Evolutionary conservation across 164 flowering plant species (phyloP), one percentile per base, ranked within the genome.

Genomic region (Amborella trichopoda): DNA sequence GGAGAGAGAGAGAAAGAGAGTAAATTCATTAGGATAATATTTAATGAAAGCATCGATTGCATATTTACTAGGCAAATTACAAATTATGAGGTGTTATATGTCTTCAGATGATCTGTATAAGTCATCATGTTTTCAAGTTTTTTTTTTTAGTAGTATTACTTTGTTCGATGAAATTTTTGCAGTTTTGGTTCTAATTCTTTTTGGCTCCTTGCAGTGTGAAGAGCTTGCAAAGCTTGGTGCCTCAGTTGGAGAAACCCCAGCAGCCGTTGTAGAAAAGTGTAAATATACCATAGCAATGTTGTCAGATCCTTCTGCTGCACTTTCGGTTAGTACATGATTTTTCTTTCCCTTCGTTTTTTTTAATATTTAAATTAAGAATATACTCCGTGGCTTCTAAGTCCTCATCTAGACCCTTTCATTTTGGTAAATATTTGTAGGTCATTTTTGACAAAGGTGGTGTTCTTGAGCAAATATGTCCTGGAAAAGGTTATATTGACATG

Each of bases 401-500:
- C n/a, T n/a, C n/a, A n/a, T n/a, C n/a, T n/a, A n/a, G n/a, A n/a
- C n/a, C n/a, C n/a, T n/a, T n/a, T n/a, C n/a, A n/a, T n/a, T n/a
- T n/a, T n/a, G n/a, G n/a, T n/a, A n/a, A n/a, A n/a, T n/a, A 40
- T 61, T 19, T 25, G 49, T 63, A 91, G 98, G 98, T 91, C 23
- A 94, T 80, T 45, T 91, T 91, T 57, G 89, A 72, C 28, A 73
- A 87, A 65, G 79, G 70, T 63, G 96, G 98, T 28, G 88, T 78
- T 50, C 81, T 91, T 25, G 98, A 81, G 75, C 60, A 78, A 74
- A 78, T 80, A 30, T 65, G 74, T 54, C 47, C 37, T 39, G 94
- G 96, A 55, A 91, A 87, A 72, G 79, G 83, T 17, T 91, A 91
- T 48, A 75, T 91, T 56, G 98, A 91, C 68, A 87, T 87, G 96